Conservation (phyloP, 441 rosid species). For the Erysimum pusillum region DNA sequence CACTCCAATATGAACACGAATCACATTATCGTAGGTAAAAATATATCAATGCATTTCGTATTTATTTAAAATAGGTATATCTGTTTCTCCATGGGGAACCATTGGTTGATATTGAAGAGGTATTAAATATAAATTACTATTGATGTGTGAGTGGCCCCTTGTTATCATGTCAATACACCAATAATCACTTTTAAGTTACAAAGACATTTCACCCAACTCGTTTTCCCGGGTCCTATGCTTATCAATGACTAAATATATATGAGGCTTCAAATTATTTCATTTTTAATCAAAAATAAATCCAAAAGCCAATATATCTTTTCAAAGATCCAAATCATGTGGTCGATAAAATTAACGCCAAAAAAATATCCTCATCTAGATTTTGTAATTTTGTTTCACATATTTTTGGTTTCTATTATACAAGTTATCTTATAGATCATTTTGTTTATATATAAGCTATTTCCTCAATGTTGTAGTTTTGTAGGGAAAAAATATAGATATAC, state of each 20-base stretch:
- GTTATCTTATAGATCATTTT: not conserved
- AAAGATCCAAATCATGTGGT: slow-evolving; percentile 37
- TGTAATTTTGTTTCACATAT: slow-evolving; percentile 13
- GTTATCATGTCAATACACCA: slow-evolving; percentile 42
- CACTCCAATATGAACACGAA: slow-evolving; percentile 8
- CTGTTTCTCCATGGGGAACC: slow-evolving; percentile 38
- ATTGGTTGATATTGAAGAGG: slow-evolving; percentile 31
- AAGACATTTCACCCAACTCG: slow-evolving; percentile 43
- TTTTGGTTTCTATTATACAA: not conserved
- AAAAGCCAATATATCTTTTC: slow-evolving; percentile 14
- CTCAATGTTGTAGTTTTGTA: not conserved
- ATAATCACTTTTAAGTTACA: slow-evolving; percentile 47
- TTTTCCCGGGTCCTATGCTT: slow-evolving; percentile 41
- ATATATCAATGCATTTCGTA: slow-evolving; percentile 1
- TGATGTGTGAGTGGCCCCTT: slow-evolving; percentile 33
- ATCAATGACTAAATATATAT: slow-evolving; percentile 23
- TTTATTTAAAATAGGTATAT: slow-evolving; percentile 1
- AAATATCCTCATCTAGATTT: slow-evolving; percentile 2
- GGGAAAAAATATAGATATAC: not conserved
- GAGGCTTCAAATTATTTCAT: slow-evolving; percentile 37
- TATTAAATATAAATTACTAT: not conserved
- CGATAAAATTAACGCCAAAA: slow-evolving; percentile 2
- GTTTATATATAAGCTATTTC: not conserved
- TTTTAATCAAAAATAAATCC: slow-evolving; percentile 1
- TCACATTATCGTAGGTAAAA: slow-evolving; percentile 12